A percentile compares a stretch with the other conserved stretches of the same genome.
Conservation (phyloP, 1,284 basidiomycete genomes). For the Ustilago lituana region DNA sequence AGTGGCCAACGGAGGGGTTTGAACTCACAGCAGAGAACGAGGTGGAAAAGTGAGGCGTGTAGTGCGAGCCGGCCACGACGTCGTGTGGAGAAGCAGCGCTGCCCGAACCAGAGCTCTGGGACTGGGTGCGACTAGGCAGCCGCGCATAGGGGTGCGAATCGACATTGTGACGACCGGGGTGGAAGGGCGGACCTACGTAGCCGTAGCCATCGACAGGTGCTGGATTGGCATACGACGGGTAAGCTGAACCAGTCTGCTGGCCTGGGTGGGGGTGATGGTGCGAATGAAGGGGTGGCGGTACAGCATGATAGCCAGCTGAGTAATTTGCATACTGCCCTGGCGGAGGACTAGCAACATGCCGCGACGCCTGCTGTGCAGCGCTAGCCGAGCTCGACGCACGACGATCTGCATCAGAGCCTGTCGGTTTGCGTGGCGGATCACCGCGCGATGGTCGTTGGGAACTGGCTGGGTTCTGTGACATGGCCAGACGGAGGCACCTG, state of each 20-base stretch:
- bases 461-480: conserved; percentile 18
- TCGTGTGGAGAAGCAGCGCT: conserved; percentile 10
- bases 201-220: conserved; percentile 7
- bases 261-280: conserved; percentile 12
- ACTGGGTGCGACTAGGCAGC: conserved; percentile 15
- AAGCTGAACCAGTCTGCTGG: conserved; percentile 6
- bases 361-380: conserved; percentile 4
- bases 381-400: conserved; percentile 7
- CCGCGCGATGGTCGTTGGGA: conserved; percentile 22
- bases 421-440: conserved; percentile 12
- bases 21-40: conserved; percentile 26
- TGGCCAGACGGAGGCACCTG: too few species aligned
- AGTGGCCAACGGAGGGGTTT: conserved; percentile 19
- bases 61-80: conserved; percentile 12
- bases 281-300: conserved; percentile 4
- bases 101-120: conserved; percentile 31
- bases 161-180: conserved; percentile 3
- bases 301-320: conserved; percentile 14
- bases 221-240: conserved; percentile 7
- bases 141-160: conserved; percentile 18
- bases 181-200: conserved; percentile 12
- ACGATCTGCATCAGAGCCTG: conserved; percentile 22
- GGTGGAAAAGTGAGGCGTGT: conserved; percentile 19
- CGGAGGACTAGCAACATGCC: conserved; percentile 18
- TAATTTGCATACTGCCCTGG: conserved; percentile 12